Conservation (phyloP, 768 basidiomycete species). For the Pulveroboletus sp. region DNA sequence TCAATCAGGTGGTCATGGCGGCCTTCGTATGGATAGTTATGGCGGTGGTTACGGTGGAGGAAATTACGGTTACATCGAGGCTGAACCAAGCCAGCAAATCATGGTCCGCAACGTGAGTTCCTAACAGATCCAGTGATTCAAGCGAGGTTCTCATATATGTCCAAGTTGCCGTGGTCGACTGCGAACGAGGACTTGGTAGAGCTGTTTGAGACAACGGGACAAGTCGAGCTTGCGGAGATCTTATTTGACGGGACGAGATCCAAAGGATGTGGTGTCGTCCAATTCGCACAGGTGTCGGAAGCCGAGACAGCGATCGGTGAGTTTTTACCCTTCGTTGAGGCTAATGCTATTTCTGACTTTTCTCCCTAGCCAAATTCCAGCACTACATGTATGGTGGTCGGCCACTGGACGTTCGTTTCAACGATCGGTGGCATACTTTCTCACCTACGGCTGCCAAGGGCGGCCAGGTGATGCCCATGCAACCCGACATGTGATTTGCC, state of each 20-base stretch:
- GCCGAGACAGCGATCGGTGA: constrained; percentile 91
- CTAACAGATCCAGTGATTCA: neutral
- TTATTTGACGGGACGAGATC: constrained; percentile 88
- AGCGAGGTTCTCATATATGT: neutral
- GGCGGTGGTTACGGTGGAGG: constrained; percentile 39
- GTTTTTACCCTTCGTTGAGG: constrained; percentile 15
- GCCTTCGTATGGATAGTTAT: constrained; percentile 35
- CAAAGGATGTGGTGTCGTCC: constrained; percentile 94
- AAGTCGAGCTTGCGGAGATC: constrained; percentile 93
- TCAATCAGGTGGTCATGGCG: constrained; percentile 41
- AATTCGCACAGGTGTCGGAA: constrained; percentile 82
- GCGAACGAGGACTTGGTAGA: constrained; percentile 98
- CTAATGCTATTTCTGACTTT: neutral
- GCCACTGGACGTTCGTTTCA: constrained; percentile 88
- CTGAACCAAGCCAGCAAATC: constrained; percentile 94
- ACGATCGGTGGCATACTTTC: constrained; percentile 94
- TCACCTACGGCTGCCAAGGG: constrained; percentile 86
- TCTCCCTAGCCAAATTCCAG: constrained; percentile 76
- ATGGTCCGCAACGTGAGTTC: constrained; percentile 93
- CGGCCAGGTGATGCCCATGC: constrained; percentile 65
- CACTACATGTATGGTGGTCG: constrained; percentile 93
- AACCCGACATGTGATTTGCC: constrained; percentile 42
- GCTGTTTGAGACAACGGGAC: constrained; percentile 95
- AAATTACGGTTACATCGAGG: constrained; percentile 45
- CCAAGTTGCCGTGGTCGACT: constrained; percentile 95